A percentile compares a stretch with the other conserved stretches of the same genome.
Conservation (phyloP, 805 yeast species). For the Metschnikowia rubicola region DNA sequence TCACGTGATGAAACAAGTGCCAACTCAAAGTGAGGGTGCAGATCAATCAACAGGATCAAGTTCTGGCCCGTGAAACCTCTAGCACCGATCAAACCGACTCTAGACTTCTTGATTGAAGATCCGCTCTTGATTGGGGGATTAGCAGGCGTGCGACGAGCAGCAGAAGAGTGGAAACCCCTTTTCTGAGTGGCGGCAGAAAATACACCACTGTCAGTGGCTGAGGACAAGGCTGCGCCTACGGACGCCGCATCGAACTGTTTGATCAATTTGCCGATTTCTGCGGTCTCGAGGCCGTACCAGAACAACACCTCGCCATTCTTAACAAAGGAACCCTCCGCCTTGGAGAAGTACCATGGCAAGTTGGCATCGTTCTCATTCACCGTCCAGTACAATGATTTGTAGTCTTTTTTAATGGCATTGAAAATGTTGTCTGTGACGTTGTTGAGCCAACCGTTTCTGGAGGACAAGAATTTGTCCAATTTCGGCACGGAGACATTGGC, state of each 20-base stretch:
- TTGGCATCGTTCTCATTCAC: slow-evolving; percentile 88
- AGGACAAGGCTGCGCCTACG: slow-evolving; percentile 34
- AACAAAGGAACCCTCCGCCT: slow-evolving; percentile 90
- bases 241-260: slow-evolving; percentile 41
- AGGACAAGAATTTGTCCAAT: slow-evolving; percentile 81
- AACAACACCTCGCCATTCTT: slow-evolving; percentile 86
- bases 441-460: slow-evolving; percentile 94
- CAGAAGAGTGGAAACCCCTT: slow-evolving; percentile 40
- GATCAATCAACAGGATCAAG: slow-evolving; percentile 78
- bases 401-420: slow-evolving; percentile 74
- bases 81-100: slow-evolving; percentile 95
- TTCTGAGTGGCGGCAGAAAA: slow-evolving; percentile 46
- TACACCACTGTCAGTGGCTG: slow-evolving; percentile 43
- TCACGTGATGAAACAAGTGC: slow-evolving; percentile 96
- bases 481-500: slow-evolving; percentile 51
- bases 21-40: slow-evolving; percentile 83
- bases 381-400: slow-evolving; percentile 75
- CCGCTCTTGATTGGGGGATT: slow-evolving; percentile 72
- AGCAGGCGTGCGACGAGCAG: slow-evolving; percentile 31
- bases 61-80: slow-evolving; percentile 97
- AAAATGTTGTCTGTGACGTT: slow-evolving; percentile 95
- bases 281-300: slow-evolving; percentile 87
- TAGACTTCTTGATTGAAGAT: slow-evolving; percentile 56
- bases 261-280: slow-evolving; percentile 61
- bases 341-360: slow-evolving; percentile 85